phyloP scores from a whole-genome alignment of 179 eudicot species.

The Monotropa hypopitys region DNA sequence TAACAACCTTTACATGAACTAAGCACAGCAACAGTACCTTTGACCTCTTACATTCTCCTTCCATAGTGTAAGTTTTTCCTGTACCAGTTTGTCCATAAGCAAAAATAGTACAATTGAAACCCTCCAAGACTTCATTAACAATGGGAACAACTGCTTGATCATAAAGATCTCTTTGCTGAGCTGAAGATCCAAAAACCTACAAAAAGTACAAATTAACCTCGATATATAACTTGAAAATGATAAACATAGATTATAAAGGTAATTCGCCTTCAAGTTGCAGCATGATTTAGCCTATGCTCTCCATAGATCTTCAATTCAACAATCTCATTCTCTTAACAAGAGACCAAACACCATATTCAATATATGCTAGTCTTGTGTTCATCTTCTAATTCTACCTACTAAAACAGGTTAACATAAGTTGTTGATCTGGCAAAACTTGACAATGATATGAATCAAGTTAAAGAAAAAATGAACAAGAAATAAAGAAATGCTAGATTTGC shows the following conservation, averaged over 20 bases:
- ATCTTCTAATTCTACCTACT: not conserved
- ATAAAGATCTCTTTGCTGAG: constrained; percentile 71
- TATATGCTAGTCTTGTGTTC: not conserved
- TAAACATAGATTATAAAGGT: not conserved
- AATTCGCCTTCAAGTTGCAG: not conserved
- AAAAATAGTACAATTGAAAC: constrained; percentile 93
- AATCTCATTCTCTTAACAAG: not conserved
- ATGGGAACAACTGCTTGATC: constrained; percentile 90
- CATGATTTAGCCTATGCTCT: not conserved
- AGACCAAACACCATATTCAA: not conserved
- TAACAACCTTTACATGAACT: not conserved
- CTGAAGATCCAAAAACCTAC: constrained; percentile 90
- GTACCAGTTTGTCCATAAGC: constrained; percentile 99
- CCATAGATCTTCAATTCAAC: not conserved
- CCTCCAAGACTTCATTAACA: constrained; percentile 87
- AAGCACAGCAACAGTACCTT: constrained; percentile 38
- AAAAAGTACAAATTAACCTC: not conserved
- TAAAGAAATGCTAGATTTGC: too few species aligned
- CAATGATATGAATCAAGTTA: not conserved
- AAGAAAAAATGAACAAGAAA: too few species aligned
- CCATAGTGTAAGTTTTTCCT: constrained; percentile 97
- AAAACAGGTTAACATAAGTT: not conserved
- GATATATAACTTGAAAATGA: not conserved
- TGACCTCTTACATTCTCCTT: constrained; percentile 80
- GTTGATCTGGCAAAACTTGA: not conserved